Evolutionary conservation across 2,329 filamentous ascomycete genomes (phyloP), one percentile per base, ranked within the genome.

Genomic region (Pyrenochaeta sp.): DNA sequence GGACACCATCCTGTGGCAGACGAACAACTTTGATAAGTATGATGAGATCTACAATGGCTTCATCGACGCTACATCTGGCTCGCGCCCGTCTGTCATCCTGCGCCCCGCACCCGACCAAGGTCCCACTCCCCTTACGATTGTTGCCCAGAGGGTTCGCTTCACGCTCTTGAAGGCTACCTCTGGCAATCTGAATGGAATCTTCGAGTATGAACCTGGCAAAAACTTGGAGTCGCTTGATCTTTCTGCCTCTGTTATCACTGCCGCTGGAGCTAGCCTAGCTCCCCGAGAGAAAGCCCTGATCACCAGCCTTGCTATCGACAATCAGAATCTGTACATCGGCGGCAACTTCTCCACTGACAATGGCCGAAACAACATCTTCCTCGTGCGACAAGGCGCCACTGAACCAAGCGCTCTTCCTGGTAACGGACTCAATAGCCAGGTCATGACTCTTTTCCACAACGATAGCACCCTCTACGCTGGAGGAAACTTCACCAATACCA

Each of bases 11-110:
- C 75, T 96, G 6, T 95, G 82, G 67, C 94, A 99, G 72, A 96
- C 92, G 13, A 99, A 99, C 73, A 82, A 95, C 67, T 95, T 87
- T 69, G 93, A 97, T 77, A 99, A 99, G 72, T 97, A 96, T 65
- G 94, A 99, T 66, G 86, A 89, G 57, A 85, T 99, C 45, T 96
- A 91, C 72, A 88, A 87, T 55, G 94, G 92, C 32, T 85, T 85
- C 55, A 84, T 99, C 40, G 90, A 97, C 65, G 85, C 86, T 40
- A 85, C 82, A 39, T 86, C 83, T 51, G 81, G 81, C 14, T 96
- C 96, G 77, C 85, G 85, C 28, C 90, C 93, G 10, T 83, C 83
- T 4, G 85, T 99, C 38, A 96, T 88, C 0, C 75, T 99, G 30
- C 81, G 84, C 0, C 88, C 93, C 4, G 76, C 84, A 15, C 68